Conservation (phyloP, 805 yeast genomes). For the Spathaspora hagerdaliae region DNA sequence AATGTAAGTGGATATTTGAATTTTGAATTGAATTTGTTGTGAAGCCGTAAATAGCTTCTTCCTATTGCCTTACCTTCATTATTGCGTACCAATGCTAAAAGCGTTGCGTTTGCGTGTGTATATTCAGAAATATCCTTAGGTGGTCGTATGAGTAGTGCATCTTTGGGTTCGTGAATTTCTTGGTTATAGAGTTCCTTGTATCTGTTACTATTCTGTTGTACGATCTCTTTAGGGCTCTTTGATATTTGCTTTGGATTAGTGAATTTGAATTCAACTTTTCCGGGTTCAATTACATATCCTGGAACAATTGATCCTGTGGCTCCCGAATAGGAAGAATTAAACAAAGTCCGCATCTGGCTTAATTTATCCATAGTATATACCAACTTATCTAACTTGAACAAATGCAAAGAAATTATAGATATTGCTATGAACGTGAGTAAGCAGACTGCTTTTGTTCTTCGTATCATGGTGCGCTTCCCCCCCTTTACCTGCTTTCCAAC, state of each 20-base stretch:
- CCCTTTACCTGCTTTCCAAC: too few relatives aligned
- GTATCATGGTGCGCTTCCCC: background rate
- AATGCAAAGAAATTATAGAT: background rate
- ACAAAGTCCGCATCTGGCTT: too few relatives aligned
- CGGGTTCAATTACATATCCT: conserved; percentile 18
- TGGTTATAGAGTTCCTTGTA: conserved; percentile 33
- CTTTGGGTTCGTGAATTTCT: conserved; percentile 47
- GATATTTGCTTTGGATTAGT: conserved; percentile 21
- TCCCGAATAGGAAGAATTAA: too few relatives aligned
- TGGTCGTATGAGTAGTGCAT: conserved; percentile 10
- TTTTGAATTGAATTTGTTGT: conserved; percentile 59
- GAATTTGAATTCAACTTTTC: conserved; percentile 31
- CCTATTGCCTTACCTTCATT: conserved; percentile 49
- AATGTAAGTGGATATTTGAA: conserved; percentile 81
- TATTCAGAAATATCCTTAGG: conserved; percentile 21
- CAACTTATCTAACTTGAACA: background rate
- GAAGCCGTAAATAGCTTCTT: conserved; percentile 56
- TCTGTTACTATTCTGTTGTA: conserved; percentile 32
- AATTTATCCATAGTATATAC: too few relatives aligned
- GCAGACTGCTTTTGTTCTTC: background rate
- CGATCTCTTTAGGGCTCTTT: conserved; percentile 29
- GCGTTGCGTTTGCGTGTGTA: conserved; percentile 67
- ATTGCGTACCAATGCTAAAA: conserved; percentile 70
- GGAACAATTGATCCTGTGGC: background rate
- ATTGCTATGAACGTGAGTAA: background rate